Base-by-base conservation (phyloP, 192 early-diverging fungal genomes). In the Coemansia sp. region DNA sequence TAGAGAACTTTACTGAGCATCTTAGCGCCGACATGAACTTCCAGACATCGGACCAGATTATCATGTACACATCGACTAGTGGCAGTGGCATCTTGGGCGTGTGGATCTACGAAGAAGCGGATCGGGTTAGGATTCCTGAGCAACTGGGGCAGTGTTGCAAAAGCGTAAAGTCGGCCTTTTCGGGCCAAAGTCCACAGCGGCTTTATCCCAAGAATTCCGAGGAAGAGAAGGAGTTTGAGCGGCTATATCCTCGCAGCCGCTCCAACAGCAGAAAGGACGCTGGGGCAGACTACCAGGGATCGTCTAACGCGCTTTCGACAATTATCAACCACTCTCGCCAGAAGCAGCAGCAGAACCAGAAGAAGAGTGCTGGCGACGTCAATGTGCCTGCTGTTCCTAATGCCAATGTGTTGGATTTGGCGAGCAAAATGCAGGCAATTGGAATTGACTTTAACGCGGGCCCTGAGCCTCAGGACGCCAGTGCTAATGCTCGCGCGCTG, bases 41-140 rank as follows among this genome's bases (percentile, higher is more conserved):
- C 66, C 89, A 95, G 70, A 66, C 91, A n/a, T 86, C 89, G 38
- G 87, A 88, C 15, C 90, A 95, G 72, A 95, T 93, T 69, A 89
- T 95, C 42, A 98, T 98, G 55, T 98, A 94, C 73, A 85, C 86
- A 44, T 77, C 73, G 39, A 50, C 61, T 37, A 63, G 27, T 44
- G 66, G 58, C 55, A 46, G 66, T 17, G 68, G 66, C 1, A 74
- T 80, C 44, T 31, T 78, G 4, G 83, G 75, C 2, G 67, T 85
- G 15, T 85, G 83, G 83, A 77, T 85, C 10, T 85, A 85, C 41
- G 78, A 80, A 27, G 76, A 80, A 46, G 50, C 67, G 1, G 83
- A 85, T 64, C 71, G 78, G 27, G 27, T 41, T 36, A 45, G 78
- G 50, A 75, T 85, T 15, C 72, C 75, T 0, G 68, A 76, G 69